Conservation (phyloP, 148 eudicot genomes). For the Rhododendron molle region DNA sequence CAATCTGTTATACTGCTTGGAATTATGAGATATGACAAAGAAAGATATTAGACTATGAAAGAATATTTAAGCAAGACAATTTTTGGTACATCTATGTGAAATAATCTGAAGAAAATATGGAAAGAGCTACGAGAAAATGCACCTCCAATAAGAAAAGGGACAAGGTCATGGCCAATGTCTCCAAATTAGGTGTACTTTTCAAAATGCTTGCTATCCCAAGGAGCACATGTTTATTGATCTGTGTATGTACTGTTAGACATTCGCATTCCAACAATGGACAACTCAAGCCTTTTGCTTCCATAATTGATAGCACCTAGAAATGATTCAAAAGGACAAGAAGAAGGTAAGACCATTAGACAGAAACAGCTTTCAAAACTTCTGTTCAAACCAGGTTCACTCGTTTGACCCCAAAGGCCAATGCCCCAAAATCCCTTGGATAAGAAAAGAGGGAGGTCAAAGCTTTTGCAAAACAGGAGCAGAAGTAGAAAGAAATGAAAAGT, state of each 20-base stretch:
- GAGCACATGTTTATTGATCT: neutral
- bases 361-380: neutral
- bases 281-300: neutral
- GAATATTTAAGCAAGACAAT: neutral
- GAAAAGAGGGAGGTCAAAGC: neutral
- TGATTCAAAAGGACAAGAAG: neutral
- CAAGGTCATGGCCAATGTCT: neutral
- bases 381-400: neutral
- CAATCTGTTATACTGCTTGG: neutral
- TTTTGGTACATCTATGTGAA: no score
- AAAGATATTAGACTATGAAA: neutral
- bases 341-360: neutral
- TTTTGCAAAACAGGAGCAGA: neutral
- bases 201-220: neutral
- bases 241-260: neutral
- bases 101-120: no score
- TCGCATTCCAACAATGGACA: neutral
- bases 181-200: neutral
- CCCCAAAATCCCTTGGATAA: neutral
- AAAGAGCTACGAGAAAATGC: neutral
- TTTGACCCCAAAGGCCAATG: neutral
- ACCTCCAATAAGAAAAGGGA: neutral
- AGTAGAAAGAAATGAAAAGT: no score
- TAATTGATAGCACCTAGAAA: neutral
- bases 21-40: neutral